Base-by-base conservation (phyloP, 1,284 basidiomycete genomes). In the Trametes pubescens region DNA sequence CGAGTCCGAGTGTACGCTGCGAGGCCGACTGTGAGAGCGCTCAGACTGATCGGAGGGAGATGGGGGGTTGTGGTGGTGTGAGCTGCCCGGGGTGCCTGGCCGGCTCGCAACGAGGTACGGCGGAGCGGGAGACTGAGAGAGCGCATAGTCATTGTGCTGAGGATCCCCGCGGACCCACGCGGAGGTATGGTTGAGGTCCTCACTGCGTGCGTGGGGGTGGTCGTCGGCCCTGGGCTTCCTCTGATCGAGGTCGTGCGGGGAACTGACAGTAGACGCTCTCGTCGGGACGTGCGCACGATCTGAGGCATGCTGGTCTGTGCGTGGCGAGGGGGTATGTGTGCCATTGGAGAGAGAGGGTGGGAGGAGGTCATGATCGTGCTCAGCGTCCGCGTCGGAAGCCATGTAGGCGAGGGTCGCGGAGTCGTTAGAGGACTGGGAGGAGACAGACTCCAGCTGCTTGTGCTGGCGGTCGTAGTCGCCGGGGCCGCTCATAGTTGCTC, bases 171-270 rank as follows among this genome's bases (percentile, higher is more conserved):
- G 56, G 32, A 65, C 69, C 60, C 59, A 49, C 21, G 77, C 72
- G 35, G 70, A 73, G 21, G 74, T 72, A 75, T 92, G 90, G 73
- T 85, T 89, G 59, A 91, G 79, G 77, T 92, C 90, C 73, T 92
- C 90, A 77, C 90, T 92, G 57, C 81, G 86, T 60, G 87, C 79
- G 72, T 88, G 82, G 51, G 75, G 71, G 60, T 77, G 76, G 71
- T 81, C 71, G 75, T 78, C 77, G 59, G 79, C 69, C 66, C 78
- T 73, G 38, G 64, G 73, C 69, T 79, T 81, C 74, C 79, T 80
- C 68, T 82, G 83, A 76, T 84, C 80, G 63, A 82, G 79, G 74
- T 89, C 86, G 72, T 83, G 75, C 59, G 82, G 72, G 37, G 81
- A 78, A 63, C 83, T 80, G 59, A 84, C 72, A 3, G 89, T 91